Conservation (phyloP, 495 filamentous ascomycete species). For the Cladorrhinum samala region DNA sequence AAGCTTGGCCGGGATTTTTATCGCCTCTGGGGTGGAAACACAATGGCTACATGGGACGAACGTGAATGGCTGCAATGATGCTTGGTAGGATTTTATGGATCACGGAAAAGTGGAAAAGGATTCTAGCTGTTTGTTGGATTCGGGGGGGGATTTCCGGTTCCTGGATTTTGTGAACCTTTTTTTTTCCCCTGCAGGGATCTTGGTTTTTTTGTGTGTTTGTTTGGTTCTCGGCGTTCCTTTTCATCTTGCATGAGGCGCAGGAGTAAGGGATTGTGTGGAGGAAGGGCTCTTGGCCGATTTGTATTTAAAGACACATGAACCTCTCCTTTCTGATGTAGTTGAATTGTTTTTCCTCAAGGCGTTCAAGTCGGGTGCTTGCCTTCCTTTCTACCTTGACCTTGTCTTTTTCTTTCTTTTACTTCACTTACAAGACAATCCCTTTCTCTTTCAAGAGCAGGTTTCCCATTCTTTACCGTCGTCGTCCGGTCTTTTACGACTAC, state of each 20-base stretch:
- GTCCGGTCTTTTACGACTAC: not conserved
- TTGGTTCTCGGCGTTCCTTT: not conserved
- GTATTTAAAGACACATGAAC: not conserved
- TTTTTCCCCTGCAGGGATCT: too few species aligned
- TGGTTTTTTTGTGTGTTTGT: not conserved
- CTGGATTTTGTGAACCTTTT: not conserved
- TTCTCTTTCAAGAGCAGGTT: not conserved
- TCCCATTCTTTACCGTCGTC: not conserved
- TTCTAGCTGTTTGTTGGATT: too few species aligned
- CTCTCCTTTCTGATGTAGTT: not conserved
- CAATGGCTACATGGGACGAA: not conserved
- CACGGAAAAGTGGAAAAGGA: too few species aligned
- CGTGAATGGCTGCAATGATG: not conserved
- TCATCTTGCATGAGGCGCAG: not conserved
- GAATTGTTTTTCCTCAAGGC: not conserved
- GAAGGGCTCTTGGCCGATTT: not conserved
- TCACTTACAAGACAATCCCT: not conserved
- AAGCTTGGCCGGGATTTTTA: not conserved
- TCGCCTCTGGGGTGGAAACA: not conserved
- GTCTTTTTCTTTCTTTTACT: not conserved
- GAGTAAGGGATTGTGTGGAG: not conserved
- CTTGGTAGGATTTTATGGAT: not conserved
- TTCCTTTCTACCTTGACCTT: not conserved
- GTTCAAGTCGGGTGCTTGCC: not conserved
- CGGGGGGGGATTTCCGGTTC: not conserved